phyloP scores from a whole-genome alignment of 495 filamentous ascomycete genomes.

The Cercophora newfieldiana region DNA sequence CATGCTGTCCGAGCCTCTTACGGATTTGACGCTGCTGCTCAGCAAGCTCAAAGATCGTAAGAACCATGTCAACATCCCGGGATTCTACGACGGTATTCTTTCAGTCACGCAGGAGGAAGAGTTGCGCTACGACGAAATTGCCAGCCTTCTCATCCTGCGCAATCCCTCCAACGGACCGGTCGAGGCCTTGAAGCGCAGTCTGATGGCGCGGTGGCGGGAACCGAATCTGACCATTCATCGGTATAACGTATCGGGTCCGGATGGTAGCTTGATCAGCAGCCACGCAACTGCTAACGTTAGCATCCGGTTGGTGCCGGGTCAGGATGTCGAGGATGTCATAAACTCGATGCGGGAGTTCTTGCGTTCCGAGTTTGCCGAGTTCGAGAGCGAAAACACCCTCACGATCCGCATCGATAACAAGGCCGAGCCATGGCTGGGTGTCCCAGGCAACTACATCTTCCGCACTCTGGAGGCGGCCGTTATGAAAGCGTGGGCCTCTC shows the following conservation, averaged over 20 bases:
- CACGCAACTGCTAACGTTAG: slow-evolving; percentile 83
- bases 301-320: slow-evolving; percentile 89
- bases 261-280: slow-evolving; percentile 84
- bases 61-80: slow-evolving; percentile 63
- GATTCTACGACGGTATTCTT: slow-evolving; percentile 82
- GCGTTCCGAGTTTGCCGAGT: slow-evolving; percentile 64
- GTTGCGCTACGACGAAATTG: slow-evolving; percentile 80
- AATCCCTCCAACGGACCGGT: slow-evolving; percentile 66
- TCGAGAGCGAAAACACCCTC: slow-evolving; percentile 78
- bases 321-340: slow-evolving; percentile 75
- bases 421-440: slow-evolving; percentile 94
- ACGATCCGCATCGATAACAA: slow-evolving; percentile 84
- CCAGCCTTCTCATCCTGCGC: slow-evolving; percentile 67
- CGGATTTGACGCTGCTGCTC: slow-evolving; percentile 82
- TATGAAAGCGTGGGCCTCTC: slow-evolving; percentile 67
- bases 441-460: slow-evolving; percentile 88
- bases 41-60: slow-evolving; percentile 71
- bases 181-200: slow-evolving; percentile 66
- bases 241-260: slow-evolving; percentile 83
- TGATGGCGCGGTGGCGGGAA: slow-evolving; percentile 96
- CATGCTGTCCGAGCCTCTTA: slow-evolving; percentile 82
- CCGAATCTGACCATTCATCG: slow-evolving; percentile 92
- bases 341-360: slow-evolving; percentile 65
- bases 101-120: slow-evolving; percentile 74
- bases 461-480: slow-evolving; percentile 84